A percentile compares a stretch with the other conserved stretches of the same genome.
phyloP scores from a whole-genome alignment of 2,329 filamentous ascomycete genomes.

The Aspergillus sp. region DNA sequence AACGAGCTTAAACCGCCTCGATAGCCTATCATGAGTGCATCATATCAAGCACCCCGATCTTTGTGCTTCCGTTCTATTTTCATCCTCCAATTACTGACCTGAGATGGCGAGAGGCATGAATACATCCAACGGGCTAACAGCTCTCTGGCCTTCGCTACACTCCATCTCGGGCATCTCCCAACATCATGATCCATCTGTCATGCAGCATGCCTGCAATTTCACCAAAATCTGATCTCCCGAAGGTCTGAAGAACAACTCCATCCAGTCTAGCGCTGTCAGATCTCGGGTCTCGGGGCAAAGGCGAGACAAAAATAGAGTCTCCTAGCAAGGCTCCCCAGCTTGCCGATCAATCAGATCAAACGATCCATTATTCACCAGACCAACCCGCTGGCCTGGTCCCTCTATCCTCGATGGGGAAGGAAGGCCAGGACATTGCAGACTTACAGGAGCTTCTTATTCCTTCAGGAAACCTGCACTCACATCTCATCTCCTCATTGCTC shows the following conservation, averaged over 20 bases:
- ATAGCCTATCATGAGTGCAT: background rate
- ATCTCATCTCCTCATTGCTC: background rate
- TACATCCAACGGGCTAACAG: background rate
- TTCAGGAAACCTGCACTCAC: background rate
- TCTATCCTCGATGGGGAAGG: too few species aligned
- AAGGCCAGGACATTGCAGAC: too few species aligned
- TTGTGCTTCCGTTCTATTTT: slow-evolving; percentile 2
- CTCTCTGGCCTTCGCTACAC: background rate
- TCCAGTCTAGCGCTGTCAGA: background rate
- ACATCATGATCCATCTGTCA: background rate
- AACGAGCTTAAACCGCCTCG: background rate
- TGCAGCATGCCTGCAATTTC: background rate
- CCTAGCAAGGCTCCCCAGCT: background rate
- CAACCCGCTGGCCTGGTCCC: background rate
- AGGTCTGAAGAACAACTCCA: background rate
- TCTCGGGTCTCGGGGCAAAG: background rate
- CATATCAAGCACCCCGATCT: background rate
- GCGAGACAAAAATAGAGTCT: slow-evolving; percentile 3
- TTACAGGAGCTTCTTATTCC: background rate
- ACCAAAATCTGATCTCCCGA: background rate
- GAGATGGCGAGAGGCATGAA: too few species aligned
- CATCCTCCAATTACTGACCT: background rate
- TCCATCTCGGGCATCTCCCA: background rate
- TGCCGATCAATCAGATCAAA: slow-evolving; percentile 2
- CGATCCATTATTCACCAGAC: background rate